Evolutionary conservation across 2,329 filamentous ascomycete genomes (phyloP).

Genomic region (Plectosphaerella cucumerina): DNA sequence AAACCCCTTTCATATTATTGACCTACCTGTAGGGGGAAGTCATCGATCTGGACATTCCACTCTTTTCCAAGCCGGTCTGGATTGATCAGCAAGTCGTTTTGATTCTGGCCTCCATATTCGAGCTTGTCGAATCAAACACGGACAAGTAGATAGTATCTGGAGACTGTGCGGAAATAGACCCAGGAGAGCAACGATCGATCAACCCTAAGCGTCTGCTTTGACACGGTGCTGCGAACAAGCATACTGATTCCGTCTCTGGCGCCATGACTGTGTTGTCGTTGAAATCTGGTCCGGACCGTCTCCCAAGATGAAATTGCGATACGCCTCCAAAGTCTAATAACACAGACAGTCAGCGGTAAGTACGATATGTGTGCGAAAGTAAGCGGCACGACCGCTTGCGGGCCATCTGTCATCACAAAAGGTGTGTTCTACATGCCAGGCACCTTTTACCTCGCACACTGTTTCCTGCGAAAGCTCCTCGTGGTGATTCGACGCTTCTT

Average conservation of each 20-base stretch:
- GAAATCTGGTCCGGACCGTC: too few relatives aligned
- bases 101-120: not conserved
- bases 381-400: too few relatives aligned
- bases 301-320: too few relatives aligned
- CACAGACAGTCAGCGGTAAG: too few relatives aligned
- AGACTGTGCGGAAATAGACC: not conserved
- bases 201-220: not conserved
- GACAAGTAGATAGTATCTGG: not conserved
- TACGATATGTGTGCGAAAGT: too few relatives aligned
- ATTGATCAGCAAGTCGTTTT: not conserved
- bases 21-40: not conserved
- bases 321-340: too few relatives aligned
- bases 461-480: too few relatives aligned
- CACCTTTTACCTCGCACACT: too few relatives aligned
- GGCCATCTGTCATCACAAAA: too few relatives aligned
- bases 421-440: too few relatives aligned
- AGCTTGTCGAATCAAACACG: not conserved
- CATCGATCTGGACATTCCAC: not conserved
- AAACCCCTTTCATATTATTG: not conserved
- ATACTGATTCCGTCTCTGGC: not conserved
- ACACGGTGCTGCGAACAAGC: not conserved
- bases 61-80: not conserved
- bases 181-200: not conserved
- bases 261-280: not conserved
- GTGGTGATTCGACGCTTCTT: too few relatives aligned